A percentile compares a stretch with the other conserved stretches of the same genome.
Evolutionary conservation across 2,329 filamentous ascomycete genomes (phyloP).

Genomic region (Remersonia thermophila): DNA sequence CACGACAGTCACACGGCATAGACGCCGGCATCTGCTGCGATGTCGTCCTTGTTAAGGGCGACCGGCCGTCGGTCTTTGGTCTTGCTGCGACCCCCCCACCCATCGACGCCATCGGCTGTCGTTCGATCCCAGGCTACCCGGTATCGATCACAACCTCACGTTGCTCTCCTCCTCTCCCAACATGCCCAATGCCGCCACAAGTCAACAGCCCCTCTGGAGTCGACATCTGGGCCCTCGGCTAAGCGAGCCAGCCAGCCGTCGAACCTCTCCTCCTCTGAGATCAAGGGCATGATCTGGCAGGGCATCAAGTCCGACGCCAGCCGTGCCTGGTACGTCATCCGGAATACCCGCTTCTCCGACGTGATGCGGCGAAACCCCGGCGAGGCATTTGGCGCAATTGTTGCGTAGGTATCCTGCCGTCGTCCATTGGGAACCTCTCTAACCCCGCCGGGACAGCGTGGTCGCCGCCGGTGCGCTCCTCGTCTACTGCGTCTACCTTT

Average conservation of each 20-base stretch:
- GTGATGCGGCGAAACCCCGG: constrained; percentile 32
- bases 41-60: constrained; percentile 7
- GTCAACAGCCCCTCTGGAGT: constrained; percentile 5
- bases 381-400: constrained; percentile 30
- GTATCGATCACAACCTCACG: background rate
- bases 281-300: constrained; percentile 8
- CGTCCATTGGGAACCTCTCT: background rate
- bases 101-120: constrained; percentile 2
- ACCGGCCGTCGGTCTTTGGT: constrained; percentile 5
- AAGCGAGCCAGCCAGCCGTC: constrained; percentile 1
- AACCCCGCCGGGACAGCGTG: constrained; percentile 21
- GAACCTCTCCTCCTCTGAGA: constrained; percentile 1
- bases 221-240: background rate
- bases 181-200: constrained; percentile 5
- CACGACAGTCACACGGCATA: background rate
- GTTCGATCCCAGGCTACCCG: constrained; percentile 1
- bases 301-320: constrained; percentile 10
- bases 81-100: constrained; percentile 1
- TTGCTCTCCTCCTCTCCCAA: background rate
- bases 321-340: constrained; percentile 18
- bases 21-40: constrained; percentile 1
- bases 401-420: constrained; percentile 23
- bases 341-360: constrained; percentile 25
- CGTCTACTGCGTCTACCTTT: constrained; percentile 30
- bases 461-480: constrained; percentile 21